A percentile compares a stretch with the other conserved stretches of the same genome.
phyloP scores from a whole-genome alignment of 805 yeast species.

The Scheffersomyces coipomensis region DNA sequence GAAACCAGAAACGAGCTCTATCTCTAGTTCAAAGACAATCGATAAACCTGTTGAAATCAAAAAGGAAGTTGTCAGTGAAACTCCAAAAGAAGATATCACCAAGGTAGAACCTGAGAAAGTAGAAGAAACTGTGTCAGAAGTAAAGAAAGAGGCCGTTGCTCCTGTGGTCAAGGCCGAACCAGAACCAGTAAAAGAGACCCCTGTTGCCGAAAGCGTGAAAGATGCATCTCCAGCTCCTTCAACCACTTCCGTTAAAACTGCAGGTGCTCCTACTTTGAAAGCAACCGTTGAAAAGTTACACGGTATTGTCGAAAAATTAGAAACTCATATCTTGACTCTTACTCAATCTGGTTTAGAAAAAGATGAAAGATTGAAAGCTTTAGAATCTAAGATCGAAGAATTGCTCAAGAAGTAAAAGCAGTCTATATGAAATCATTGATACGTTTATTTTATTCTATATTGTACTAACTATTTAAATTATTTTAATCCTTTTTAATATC shows the following conservation, averaged over 20 bases:
- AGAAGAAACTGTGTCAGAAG: constrained; percentile 18
- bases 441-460: not conserved
- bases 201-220: constrained; percentile 7
- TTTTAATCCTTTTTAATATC: constrained; percentile 40
- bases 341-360: constrained; percentile 57
- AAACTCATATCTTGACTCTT: constrained; percentile 51
- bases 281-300: constrained; percentile 70
- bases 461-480: not conserved
- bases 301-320: constrained; percentile 54
- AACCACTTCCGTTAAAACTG: constrained; percentile 6
- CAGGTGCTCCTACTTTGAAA: constrained; percentile 61
- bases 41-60: constrained; percentile 11
- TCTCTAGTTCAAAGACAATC: constrained; percentile 10
- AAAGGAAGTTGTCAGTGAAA: constrained; percentile 14
- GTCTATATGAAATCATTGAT: not conserved
- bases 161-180: constrained; percentile 4
- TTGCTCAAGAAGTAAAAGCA: constrained; percentile 40
- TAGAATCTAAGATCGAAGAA: constrained; percentile 63
- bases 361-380: constrained; percentile 55
- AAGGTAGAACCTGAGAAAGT: constrained; percentile 4
- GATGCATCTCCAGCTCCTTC: constrained; percentile 10
- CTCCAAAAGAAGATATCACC: constrained; percentile 5
- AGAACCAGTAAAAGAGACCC: not conserved
- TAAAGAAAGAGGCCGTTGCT: constrained; percentile 8
- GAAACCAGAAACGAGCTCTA: constrained; percentile 16